Evolutionary conservation across 331 rosid species (phyloP), one percentile per base, ranked within the genome.

Genomic region (Quercus tomentella): DNA sequence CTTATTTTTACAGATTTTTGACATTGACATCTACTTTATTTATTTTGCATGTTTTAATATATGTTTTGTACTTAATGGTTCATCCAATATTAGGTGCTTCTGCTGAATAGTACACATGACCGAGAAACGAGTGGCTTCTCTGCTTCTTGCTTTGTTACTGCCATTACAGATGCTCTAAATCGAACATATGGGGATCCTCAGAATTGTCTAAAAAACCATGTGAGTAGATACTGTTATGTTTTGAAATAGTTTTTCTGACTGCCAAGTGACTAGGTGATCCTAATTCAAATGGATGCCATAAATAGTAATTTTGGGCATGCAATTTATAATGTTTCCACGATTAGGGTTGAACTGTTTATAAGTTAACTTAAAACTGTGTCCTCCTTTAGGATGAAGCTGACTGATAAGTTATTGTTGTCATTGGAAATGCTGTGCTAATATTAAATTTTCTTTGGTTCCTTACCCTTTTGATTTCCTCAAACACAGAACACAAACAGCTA

Each of bases 71-170:
- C 74, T 77, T 70, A 79, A 76, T 75, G 18, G 33, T 45, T 70
- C 56, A 21, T 66, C 51, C 54, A 54, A 28, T 80, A 37, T 43
- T 72, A 94, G 98, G 95, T 94, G 54, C 91, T 94, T 75, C 20
- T 94, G 81, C 75, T 94, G 80, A 94, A 94, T 77, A 93, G 98
- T 58, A 87, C 93, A 4, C 51, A 7, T 77, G 98, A 94, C 77
- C 94, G 97, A 37, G 98, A 94, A 86, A 92, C 97, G 4, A 84
- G 85, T 87, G 93, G 88, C 63, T 92, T 94, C 81, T 83, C 92
- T 58, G 97, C 98, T 82, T 91, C 93, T 72, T 82, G 89, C 88
- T 94, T 92, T 80, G 87, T 87, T 33, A 88, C 97, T 83, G 94
- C 97, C 80, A 91, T 94, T 65, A 84, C 94, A 45, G 97, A 94